A percentile compares a stretch with the other conserved stretches of the same genome.
phyloP scores from a whole-genome alignment of 768 basidiomycete genomes.

The Tylopilus vinaceipallidus region DNA sequence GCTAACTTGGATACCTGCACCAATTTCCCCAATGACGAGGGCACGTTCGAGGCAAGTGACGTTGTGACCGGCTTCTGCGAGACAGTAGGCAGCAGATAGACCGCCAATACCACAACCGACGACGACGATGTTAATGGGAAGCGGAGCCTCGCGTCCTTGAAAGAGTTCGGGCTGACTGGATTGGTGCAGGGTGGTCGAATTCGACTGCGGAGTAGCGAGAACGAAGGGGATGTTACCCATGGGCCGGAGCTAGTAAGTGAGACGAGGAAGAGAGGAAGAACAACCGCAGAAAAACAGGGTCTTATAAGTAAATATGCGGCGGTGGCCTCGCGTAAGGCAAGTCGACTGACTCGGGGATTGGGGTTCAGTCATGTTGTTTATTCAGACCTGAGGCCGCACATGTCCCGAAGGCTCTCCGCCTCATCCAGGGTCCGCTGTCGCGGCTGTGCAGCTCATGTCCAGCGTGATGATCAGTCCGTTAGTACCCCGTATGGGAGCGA shows the following conservation, averaged over 20 bases:
- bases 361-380: too few relatives aligned
- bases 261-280: background rate
- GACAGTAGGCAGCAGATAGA: constrained; percentile 42
- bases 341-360: too few relatives aligned
- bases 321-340: constrained; percentile 3
- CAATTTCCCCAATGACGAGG: constrained; percentile 39
- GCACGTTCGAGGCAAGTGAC: constrained; percentile 49
- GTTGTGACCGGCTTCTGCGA: constrained; percentile 46
- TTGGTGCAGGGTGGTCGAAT: background rate
- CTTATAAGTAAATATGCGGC: constrained; percentile 13
- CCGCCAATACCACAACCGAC: constrained; percentile 55
- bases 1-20: constrained; percentile 51
- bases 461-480: too few relatives aligned
- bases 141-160: constrained; percentile 21
- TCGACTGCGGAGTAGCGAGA: background rate
- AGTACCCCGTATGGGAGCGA: too few relatives aligned
- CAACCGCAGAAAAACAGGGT: background rate
- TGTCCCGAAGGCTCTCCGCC: too few relatives aligned
- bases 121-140: constrained; percentile 38
- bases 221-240: background rate
- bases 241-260: background rate
- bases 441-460: too few relatives aligned
- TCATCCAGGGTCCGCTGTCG: too few relatives aligned
- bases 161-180: constrained; percentile 8
- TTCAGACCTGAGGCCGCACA: too few relatives aligned